Evolutionary conservation across 805 yeast species (phyloP).

Genomic region (Hyphopichia homilentoma): DNA sequence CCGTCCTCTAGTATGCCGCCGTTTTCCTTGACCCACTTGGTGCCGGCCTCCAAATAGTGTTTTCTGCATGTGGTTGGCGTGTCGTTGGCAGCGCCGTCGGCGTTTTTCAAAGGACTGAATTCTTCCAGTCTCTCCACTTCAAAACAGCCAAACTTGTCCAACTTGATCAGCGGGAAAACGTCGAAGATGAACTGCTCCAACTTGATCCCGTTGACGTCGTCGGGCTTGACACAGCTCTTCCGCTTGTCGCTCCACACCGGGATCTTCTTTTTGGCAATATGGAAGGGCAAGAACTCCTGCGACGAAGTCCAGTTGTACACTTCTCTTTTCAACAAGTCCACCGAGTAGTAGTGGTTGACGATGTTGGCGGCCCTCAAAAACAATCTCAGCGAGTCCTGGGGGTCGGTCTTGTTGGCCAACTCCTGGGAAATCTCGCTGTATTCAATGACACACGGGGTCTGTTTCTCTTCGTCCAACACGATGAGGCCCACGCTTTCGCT

Average conservation of each 20-base stretch:
- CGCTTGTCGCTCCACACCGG: constrained; percentile 48
- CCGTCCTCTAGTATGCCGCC: constrained; percentile 60
- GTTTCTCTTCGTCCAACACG: constrained; percentile 55
- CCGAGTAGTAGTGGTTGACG: constrained; percentile 93
- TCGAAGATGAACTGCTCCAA: constrained; percentile 97
- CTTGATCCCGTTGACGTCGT: constrained; percentile 83
- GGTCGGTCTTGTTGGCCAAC: constrained; percentile 64
- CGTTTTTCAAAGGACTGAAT: constrained; percentile 93
- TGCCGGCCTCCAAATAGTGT: constrained; percentile 62
- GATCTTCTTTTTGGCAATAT: constrained; percentile 89
- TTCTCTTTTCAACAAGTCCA: constrained; percentile 57
- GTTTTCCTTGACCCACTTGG: constrained; percentile 64
- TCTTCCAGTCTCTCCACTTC: constrained; percentile 86
- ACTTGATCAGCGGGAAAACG: constrained; percentile 76
- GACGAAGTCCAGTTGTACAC: constrained; percentile 70
- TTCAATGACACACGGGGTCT: constrained; percentile 86
- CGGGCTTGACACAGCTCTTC: constrained; percentile 55
- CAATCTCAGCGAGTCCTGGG: constrained; percentile 48
- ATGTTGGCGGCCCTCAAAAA: constrained; percentile 91
- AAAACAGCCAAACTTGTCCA: constrained; percentile 78
- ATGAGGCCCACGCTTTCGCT: constrained; percentile 88
- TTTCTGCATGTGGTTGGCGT: constrained; percentile 77
- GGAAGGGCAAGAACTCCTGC: constrained; percentile 77
- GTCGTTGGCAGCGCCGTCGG: constrained; percentile 76
- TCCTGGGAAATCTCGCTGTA: constrained; percentile 84